A percentile compares a stretch with the other conserved stretches of the same genome.
Evolutionary conservation across 768 basidiomycete genomes (phyloP).

Genomic region (Roridomyces roridus): DNA sequence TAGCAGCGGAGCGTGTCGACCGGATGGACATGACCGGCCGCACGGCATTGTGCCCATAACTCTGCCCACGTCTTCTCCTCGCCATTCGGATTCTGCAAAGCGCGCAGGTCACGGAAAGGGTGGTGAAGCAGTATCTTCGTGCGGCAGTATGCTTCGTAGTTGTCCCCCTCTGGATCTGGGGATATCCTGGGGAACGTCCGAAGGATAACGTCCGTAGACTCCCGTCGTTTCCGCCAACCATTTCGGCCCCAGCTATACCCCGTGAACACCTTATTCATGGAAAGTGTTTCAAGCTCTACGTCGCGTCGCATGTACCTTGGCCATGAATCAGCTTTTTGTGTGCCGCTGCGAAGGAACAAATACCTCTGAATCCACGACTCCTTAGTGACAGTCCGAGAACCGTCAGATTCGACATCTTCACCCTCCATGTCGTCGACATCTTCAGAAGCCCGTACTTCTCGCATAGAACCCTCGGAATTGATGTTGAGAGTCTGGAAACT

Average conservation of each 20-base stretch:
- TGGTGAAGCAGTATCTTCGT: conserved; percentile 25
- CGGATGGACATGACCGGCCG: neutral
- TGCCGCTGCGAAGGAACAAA: neutral
- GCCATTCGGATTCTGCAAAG: neutral
- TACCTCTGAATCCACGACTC: conserved; percentile 19
- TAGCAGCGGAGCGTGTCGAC: neutral
- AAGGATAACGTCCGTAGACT: neutral
- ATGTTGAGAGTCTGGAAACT: conserved; percentile 23
- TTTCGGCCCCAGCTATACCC: conserved; percentile 4
- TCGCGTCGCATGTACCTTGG: conserved; percentile 13
- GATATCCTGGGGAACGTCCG: conserved; percentile 21
- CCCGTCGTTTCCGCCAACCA: conserved; percentile 5
- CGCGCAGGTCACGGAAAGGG: conserved; percentile 15
- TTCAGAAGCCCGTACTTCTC: neutral
- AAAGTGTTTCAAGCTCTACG: neutral
- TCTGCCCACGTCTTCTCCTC: neutral
- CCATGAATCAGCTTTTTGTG: neutral
- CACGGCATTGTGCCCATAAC: neutral
- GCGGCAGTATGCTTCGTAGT: conserved; percentile 25
- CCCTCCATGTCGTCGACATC: neutral
- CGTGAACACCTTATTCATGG: conserved; percentile 1
- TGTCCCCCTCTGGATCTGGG: conserved; percentile 23
- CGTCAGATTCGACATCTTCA: neutral
- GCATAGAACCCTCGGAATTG: conserved; percentile 7
- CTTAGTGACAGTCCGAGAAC: conserved; percentile 4